phyloP scores from a whole-genome alignment of 2,329 filamentous ascomycete species.

The Fusarium paranaense region DNA sequence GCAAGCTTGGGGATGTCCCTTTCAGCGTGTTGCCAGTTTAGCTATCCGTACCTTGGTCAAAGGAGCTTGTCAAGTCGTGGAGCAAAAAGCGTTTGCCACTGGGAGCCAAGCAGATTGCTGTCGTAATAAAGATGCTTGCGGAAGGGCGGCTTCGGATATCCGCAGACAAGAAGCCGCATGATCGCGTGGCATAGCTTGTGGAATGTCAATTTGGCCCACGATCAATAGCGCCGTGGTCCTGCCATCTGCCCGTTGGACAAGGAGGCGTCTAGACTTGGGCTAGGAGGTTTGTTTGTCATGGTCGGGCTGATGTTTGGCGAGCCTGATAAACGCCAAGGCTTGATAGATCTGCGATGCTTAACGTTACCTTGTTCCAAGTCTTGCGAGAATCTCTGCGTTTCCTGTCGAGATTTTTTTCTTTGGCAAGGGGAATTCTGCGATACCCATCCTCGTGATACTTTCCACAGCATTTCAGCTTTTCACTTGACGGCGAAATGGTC shows the following conservation, averaged over 20 bases:
- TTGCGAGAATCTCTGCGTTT: not conserved
- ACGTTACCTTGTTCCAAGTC: not conserved
- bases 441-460: not conserved
- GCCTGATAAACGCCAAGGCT: not conserved
- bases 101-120: not conserved
- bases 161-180: not conserved
- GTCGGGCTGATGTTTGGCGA: not conserved
- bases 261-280: not conserved
- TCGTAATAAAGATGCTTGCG: slow-evolving; percentile 21
- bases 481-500: not conserved
- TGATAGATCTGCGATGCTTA: not conserved
- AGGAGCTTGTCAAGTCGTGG: not conserved
- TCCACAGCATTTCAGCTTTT: not conserved
- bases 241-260: slow-evolving; percentile 6
- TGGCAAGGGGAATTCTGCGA: not conserved
- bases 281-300: not conserved
- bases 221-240: not conserved
- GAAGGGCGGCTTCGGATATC: slow-evolving; percentile 1
- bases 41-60: not conserved
- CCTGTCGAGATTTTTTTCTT: not conserved
- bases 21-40: not conserved
- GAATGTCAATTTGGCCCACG: slow-evolving; percentile 9
- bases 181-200: slow-evolving; percentile 18
- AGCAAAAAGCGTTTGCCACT: not conserved
- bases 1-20: no score